phyloP scores from a whole-genome alignment of 1,284 basidiomycete genomes.

The Cerioporus squamosus region DNA sequence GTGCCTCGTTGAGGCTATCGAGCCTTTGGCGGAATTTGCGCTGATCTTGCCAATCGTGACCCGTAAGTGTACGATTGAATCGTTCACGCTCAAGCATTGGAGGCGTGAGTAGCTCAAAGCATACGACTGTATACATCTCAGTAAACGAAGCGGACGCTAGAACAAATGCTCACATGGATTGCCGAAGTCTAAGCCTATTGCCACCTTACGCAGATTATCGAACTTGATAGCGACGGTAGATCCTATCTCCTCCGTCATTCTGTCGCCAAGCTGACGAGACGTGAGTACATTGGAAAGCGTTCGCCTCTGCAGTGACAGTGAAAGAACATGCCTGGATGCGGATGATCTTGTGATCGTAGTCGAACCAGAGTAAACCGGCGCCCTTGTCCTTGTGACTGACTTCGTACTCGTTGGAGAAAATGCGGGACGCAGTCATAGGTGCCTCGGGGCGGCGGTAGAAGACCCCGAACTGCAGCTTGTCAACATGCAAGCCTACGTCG shows the following conservation, averaged over 20 bases:
- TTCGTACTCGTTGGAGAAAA: conserved; percentile 68
- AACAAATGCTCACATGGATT: conserved; percentile 41
- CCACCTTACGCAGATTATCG: conserved; percentile 61
- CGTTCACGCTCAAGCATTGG: conserved; percentile 63
- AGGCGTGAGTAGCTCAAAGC: conserved; percentile 65
- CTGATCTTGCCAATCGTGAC: conserved; percentile 40
- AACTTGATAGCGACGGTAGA: conserved; percentile 58
- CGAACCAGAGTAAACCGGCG: conserved; percentile 58
- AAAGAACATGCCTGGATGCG: conserved; percentile 51
- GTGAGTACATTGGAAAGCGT: not conserved
- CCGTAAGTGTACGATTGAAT: conserved; percentile 55
- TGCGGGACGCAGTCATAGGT: conserved; percentile 43
- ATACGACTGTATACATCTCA: conserved; percentile 49
- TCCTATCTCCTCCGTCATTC: conserved; percentile 52
- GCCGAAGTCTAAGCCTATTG: conserved; percentile 55
- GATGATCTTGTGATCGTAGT: conserved; percentile 69
- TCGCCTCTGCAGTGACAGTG: not conserved
- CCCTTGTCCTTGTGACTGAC: conserved; percentile 42
- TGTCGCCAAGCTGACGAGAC: conserved; percentile 54
- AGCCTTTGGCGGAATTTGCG: conserved; percentile 58
- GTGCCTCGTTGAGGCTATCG: conserved; percentile 55
- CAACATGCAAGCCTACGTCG: conserved; percentile 52
- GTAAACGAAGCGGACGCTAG: not conserved
- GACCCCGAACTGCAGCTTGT: conserved; percentile 64
- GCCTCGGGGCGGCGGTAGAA: conserved; percentile 44